phyloP scores from a whole-genome alignment of 2,329 filamentous ascomycete genomes.

The Cryphonectria carpinicola region DNA sequence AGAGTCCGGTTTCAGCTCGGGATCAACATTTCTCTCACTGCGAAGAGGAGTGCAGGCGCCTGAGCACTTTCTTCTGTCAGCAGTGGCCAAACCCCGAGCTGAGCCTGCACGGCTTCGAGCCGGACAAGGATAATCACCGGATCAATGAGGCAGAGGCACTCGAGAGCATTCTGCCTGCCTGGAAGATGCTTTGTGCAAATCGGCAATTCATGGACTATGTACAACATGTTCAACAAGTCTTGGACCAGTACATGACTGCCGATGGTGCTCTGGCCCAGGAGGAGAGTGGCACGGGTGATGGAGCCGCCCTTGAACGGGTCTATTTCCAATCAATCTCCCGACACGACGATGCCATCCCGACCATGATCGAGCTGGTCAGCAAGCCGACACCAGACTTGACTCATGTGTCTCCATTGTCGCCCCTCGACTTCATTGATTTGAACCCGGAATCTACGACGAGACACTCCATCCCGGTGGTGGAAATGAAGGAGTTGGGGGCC shows the following conservation, averaged over 20 bases:
- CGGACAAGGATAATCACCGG: conserved; percentile 31
- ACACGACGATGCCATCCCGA: neutral
- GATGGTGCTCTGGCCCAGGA: neutral
- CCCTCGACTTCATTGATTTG: neutral
- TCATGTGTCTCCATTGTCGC: neutral
- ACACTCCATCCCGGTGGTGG: neutral
- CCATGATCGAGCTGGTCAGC: neutral
- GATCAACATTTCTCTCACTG: neutral
- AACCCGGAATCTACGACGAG: neutral
- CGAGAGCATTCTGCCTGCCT: conserved; percentile 47
- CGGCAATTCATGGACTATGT: conserved; percentile 49
- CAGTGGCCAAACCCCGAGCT: conserved; percentile 51
- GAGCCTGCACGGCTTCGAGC: conserved; percentile 34
- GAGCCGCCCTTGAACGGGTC: neutral
- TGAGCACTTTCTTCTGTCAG: conserved; percentile 46
- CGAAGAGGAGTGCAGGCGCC: conserved; percentile 3
- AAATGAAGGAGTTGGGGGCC: neutral
- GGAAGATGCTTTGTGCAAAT: conserved; percentile 54
- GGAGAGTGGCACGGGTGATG: neutral
- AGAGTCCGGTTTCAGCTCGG: too few species aligned
- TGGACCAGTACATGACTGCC: conserved; percentile 34
- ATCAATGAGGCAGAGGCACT: conserved; percentile 46
- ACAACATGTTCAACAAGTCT: conserved; percentile 45
- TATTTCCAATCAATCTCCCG: neutral
- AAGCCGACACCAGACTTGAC: neutral